These are phyloP conservation scores for Aspergillus chevalieri DNA, from an alignment of 2,329 filamentous ascomycete genomes.

Conservation along the genomic window DNA sequence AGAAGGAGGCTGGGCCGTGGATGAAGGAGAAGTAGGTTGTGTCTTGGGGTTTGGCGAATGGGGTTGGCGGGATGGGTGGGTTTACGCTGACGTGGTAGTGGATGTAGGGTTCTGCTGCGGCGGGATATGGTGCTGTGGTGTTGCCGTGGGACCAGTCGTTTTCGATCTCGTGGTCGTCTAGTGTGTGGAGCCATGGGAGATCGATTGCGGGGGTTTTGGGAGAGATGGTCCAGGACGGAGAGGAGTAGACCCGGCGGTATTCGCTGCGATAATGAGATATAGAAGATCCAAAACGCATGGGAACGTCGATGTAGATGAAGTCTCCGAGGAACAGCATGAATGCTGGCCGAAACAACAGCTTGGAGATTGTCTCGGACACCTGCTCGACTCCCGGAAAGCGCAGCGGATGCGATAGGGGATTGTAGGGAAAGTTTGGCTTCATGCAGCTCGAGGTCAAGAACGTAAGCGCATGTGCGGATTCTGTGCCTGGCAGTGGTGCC, in stretches of 20 bases:
- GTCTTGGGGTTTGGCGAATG: constrained; percentile 50
- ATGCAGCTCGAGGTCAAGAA: constrained; percentile 93
- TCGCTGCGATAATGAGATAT: constrained; percentile 77
- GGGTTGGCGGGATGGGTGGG: constrained; percentile 55
- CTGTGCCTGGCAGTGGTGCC: constrained; percentile 63
- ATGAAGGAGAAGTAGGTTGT: constrained; percentile 85
- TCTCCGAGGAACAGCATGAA: constrained; percentile 58
- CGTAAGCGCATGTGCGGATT: constrained; percentile 66
- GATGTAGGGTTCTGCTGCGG: constrained; percentile 76
- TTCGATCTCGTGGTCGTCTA: constrained; percentile 93
- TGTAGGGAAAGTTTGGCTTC: constrained; percentile 85
- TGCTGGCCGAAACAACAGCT: constrained; percentile 46
- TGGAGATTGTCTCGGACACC: constrained; percentile 65
- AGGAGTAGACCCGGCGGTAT: constrained; percentile 92
- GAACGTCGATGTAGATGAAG: constrained; percentile 64
- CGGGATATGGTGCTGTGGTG: constrained; percentile 69
- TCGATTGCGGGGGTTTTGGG: constrained; percentile 56
- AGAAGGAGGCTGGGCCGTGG: constrained; percentile 87
- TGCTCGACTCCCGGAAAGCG: constrained; percentile 73
- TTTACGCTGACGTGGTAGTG: constrained; percentile 83
- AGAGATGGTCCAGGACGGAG: constrained; percentile 72
- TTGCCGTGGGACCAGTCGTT: constrained; percentile 84
- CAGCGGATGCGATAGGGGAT: constrained; percentile 72
- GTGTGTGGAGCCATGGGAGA: constrained; percentile 94
- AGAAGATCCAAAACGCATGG: constrained; percentile 65